Base-by-base conservation (phyloP, 2,329 filamentous ascomycete genomes). In the Xylariaceae sp. region DNA sequence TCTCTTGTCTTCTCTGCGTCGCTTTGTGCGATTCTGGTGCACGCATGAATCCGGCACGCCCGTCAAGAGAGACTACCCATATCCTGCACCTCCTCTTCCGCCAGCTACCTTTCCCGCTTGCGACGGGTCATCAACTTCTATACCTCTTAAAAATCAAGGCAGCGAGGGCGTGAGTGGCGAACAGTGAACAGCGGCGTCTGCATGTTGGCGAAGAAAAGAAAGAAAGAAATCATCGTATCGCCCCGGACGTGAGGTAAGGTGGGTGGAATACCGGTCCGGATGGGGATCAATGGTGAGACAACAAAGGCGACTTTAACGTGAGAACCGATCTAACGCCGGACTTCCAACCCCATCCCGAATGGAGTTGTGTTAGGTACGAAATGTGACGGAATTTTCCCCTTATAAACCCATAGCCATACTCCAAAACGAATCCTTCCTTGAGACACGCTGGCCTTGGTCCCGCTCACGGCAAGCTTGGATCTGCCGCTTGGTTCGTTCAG, bases 401-500 rank as follows among this genome's bases (percentile, higher is more conserved):
- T 42, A 13, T 10, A 42, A 10, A 42, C 63, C 62, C 35, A 56
- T 60, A 56, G 61, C 57, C 53, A 62, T 67, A 58, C 63, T 64
- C 68, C 68, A 70, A 59, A 69, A 69, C 17, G 66, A 65, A 15
- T 56, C 52, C 60, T 63, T 42, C 11, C 11, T 67, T 35, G 67
- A 58, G 51, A 66, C 64, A 42, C 60, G 66, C 34, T 51, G 56
- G 59, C 66, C 67, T 48, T 67, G 58, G 63, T 69, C 72, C 51
- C 64, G 68, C 52, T 30, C 23, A 30, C 5, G 23, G 23, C 63
- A 64, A 49, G 68, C 65, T 59, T 64, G 64, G 55, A 70, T 64
- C 57, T 72, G 69, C 23, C 66, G 62, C 61, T 68, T 70, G 59
- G 70, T 66, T 7, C 66, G 63, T 23, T 67, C 66, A 15, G 65